Evolutionary conservation across 169 alveolate species (phyloP), one percentile per base, ranked within the genome.

Genomic region (Amoebophrya sp.): DNA sequence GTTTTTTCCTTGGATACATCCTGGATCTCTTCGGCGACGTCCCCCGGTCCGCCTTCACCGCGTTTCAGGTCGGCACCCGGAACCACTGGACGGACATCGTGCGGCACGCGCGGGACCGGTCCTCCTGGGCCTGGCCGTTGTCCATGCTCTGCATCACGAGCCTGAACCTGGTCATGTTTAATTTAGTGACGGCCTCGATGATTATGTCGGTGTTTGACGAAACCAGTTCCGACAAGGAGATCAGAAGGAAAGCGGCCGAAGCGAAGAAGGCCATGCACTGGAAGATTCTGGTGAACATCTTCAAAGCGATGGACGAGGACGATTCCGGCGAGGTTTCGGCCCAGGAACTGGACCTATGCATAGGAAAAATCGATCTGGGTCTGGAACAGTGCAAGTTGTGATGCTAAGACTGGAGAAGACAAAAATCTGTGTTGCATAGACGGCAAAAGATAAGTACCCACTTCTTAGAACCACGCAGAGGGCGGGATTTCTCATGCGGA

Each of bases 81-180:
- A 12, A 3, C 29, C 83, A 66, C 18, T 66, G 83, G 83, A 66
- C 83, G 35, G 18, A 3, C 39, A 7, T 66, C 32, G 35, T n/a
- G 35, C 29, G 83, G 35, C 83, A 12, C 35, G 35, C 35, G 35
- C 83, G 83, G 38, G 12, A 66, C 29, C 32, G 83, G 38, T 7
- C 1, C 83, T 1, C 29, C 35, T 66, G 83, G 83, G 29, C 39
- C 10, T 66, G 29, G 38, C 29, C 83, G 35, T 25, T 66, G 35
- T 66, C 83, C 35, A 2, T 66, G 83, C 83, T 66, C 83, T 66
- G 83, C 83, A 66, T 66, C 39, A 66, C 83, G n/a, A n/a, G n/a
- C n/a, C 12, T 18, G 32, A 66, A 66, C 35, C 35, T 66, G 38
- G 83, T 66, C 32, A 2, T 66, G 29, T 66, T 66, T 25, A 66